Percentiles rank a stretch among this genome's conserved stretches.
These are phyloP conservation scores for Epichloe sibirici DNA, from an alignment of 2,329 filamentous ascomycete genomes.

Conservation along the genomic window DNA sequence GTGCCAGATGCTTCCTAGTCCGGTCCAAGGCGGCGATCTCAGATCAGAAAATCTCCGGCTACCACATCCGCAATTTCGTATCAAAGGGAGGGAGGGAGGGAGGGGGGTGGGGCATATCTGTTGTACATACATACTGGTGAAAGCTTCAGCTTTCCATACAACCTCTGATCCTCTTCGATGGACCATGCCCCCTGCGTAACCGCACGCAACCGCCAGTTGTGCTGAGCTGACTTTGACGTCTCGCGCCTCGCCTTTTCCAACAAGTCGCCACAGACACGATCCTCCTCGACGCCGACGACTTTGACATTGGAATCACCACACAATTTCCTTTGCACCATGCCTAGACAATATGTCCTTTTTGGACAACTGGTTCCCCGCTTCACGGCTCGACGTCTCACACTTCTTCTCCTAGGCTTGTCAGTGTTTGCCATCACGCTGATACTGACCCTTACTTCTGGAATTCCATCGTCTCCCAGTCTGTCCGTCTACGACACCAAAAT, in stretches of 20 bases:
- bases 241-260: neutral
- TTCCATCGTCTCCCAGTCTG: conserved; percentile 37
- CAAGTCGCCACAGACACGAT: neutral
- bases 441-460: conserved; percentile 35
- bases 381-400: conserved; percentile 37
- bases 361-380: conserved; percentile 39
- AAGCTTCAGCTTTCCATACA: neutral
- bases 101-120: neutral
- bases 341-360: conserved; percentile 23
- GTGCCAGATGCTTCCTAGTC: no score
- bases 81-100: neutral
- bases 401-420: conserved; percentile 38
- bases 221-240: neutral
- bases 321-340: conserved; percentile 14
- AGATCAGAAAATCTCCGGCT: neutral
- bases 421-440: conserved; percentile 43
- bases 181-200: neutral
- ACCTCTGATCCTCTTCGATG: neutral
- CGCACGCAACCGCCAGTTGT: neutral
- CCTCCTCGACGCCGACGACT: neutral
- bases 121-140: neutral
- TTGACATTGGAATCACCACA: neutral
- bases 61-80: neutral
- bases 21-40: no score
- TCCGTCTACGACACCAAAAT: conserved; percentile 37